Conservation (phyloP, 108 stramenopile species). For the Cylindrotheca closterium region DNA sequence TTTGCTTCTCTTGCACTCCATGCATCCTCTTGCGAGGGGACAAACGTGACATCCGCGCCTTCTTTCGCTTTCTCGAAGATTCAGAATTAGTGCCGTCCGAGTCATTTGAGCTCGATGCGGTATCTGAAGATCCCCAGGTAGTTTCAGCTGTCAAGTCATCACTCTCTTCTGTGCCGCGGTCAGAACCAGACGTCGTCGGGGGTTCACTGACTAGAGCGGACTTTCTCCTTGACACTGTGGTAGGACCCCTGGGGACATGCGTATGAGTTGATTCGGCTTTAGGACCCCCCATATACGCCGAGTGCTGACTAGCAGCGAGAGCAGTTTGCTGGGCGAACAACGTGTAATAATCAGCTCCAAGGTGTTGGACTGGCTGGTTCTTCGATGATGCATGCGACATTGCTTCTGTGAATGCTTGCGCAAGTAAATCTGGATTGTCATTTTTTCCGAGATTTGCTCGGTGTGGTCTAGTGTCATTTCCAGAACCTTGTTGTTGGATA, state of each 20-base stretch:
- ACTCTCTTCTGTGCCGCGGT: constrained; percentile 12
- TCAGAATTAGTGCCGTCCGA: constrained; percentile 16
- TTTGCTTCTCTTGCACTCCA: not conserved
- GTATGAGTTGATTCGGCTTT: not conserved
- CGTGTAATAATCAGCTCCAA: constrained; percentile 38
- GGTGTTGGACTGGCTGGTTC: not conserved
- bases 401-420: constrained; percentile 16
- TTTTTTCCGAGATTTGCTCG: not conserved
- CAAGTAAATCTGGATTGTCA: not conserved
- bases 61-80: constrained; percentile 8
- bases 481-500: not conserved
- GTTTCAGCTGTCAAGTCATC: not conserved
- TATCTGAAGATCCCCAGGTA: not conserved
- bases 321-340: constrained; percentile 51
- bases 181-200: constrained; percentile 1
- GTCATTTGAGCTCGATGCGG: constrained; percentile 8
- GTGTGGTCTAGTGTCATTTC: not conserved
- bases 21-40: too few relatives aligned
- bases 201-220: constrained; percentile 5
- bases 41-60: not conserved
- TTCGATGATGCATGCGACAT: not conserved
- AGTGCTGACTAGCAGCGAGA: constrained; percentile 40
- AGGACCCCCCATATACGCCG: constrained; percentile 30
- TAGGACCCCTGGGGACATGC: not conserved
- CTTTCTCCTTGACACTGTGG: not conserved